A percentile compares a stretch with the other conserved stretches of the same genome.
Evolutionary conservation across 768 basidiomycete species (phyloP).

Genomic region (Phallus indusiatus): DNA sequence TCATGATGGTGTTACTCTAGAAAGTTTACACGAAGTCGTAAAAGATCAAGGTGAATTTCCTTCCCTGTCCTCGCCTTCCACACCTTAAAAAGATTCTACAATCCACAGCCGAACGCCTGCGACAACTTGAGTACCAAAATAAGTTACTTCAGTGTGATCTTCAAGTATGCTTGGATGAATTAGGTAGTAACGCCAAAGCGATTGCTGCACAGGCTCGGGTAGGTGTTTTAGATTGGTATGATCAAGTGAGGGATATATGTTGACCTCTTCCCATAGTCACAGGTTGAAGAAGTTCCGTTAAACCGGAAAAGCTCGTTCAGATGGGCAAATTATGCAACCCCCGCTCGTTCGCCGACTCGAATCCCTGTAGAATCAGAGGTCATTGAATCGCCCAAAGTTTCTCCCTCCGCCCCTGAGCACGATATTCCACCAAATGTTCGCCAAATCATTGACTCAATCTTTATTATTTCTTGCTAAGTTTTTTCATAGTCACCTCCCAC

Average conservation of each 20-base stretch:
- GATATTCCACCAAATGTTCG: constrained; percentile 28
- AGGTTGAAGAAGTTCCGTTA: constrained; percentile 36
- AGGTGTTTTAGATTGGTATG: constrained; percentile 8
- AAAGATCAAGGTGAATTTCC: constrained; percentile 59
- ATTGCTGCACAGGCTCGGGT: constrained; percentile 13
- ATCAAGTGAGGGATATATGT: constrained; percentile 2
- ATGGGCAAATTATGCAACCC: constrained; percentile 68
- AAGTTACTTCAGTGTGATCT: constrained; percentile 53
- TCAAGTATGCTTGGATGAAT: constrained; percentile 56
- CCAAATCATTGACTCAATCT: neutral
- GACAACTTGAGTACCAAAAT: constrained; percentile 70
- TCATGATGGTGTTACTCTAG: constrained; percentile 45
- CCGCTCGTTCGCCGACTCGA: constrained; percentile 75
- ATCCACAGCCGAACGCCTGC: constrained; percentile 56
- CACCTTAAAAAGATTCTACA: constrained; percentile 8
- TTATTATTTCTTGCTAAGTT: neutral
- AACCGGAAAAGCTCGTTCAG: constrained; percentile 77
- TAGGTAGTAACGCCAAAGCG: constrained; percentile 21
- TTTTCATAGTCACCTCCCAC: neutral
- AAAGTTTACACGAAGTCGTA: constrained; percentile 56
- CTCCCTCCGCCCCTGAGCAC: constrained; percentile 70
- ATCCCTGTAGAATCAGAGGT: constrained; percentile 34
- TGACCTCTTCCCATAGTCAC: constrained; percentile 21
- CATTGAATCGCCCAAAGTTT: constrained; percentile 65
- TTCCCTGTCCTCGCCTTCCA: neutral